Evolutionary conservation across 257 asterid species (phyloP).

Genomic region (Capsicum pubescens): DNA sequence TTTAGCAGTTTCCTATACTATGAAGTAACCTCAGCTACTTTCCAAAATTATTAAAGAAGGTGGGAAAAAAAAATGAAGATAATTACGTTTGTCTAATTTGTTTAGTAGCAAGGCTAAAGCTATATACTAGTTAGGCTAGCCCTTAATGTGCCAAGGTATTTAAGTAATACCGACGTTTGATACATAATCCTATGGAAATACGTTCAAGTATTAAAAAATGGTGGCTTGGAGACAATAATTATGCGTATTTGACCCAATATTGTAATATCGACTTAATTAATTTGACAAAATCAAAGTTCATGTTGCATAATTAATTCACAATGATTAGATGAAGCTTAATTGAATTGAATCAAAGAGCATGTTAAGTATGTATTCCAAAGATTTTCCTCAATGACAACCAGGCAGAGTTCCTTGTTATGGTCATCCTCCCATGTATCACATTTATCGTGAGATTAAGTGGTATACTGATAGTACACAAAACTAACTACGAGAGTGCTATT

Average conservation of each 20-base stretch:
- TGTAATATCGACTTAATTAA: slow-evolving; percentile 2
- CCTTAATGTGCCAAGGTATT: background rate
- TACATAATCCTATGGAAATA: background rate
- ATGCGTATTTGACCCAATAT: background rate
- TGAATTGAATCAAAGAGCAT: background rate
- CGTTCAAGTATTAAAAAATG: background rate
- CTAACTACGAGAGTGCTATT: no score
- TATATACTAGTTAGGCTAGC: background rate
- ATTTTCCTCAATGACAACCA: background rate
- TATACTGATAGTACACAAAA: no score
- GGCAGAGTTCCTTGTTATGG: background rate
- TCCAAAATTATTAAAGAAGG: background rate
- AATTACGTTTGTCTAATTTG: background rate
- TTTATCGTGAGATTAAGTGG: background rate
- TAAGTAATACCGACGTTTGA: background rate
- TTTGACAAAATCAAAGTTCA: background rate
- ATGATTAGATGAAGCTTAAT: background rate
- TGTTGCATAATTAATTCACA: background rate
- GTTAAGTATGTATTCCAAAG: background rate
- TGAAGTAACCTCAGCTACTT: slow-evolving; percentile 3
- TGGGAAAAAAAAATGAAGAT: background rate
- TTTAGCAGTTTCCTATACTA: background rate
- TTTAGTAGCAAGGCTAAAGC: slow-evolving; percentile 3
- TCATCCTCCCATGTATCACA: background rate
- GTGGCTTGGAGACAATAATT: background rate